These are phyloP conservation scores for Phyllosticta citriasiana DNA, from an alignment of 2,329 filamentous ascomycete genomes.

Conservation along the genomic window DNA sequence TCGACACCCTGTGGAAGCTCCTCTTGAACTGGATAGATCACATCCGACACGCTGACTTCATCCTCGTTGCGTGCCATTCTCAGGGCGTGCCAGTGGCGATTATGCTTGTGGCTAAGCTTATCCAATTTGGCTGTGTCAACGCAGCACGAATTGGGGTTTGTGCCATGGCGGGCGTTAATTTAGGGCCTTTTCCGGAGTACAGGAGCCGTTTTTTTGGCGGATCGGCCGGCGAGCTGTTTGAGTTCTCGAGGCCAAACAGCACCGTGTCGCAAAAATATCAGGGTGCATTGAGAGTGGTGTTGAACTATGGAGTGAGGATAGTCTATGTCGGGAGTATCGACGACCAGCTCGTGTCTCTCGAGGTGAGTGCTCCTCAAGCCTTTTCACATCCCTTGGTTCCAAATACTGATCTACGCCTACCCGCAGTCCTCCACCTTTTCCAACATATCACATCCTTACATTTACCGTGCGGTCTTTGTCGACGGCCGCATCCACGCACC, in stretches of 20 bases:
- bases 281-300: slow-evolving; percentile 59
- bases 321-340: slow-evolving; percentile 92
- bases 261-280: slow-evolving; percentile 75
- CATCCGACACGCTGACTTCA: slow-evolving; percentile 76
- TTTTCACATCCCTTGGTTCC: neutral
- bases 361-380: slow-evolving; percentile 43
- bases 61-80: slow-evolving; percentile 87
- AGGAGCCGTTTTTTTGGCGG: slow-evolving; percentile 82
- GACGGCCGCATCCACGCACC: slow-evolving; percentile 86
- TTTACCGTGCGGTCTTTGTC: slow-evolving; percentile 91
- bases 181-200: slow-evolving; percentile 88
- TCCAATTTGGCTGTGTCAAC: slow-evolving; percentile 77
- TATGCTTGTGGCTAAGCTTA: slow-evolving; percentile 86
- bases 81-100: slow-evolving; percentile 91
- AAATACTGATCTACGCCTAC: neutral
- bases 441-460: slow-evolving; percentile 78
- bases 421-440: slow-evolving; percentile 71
- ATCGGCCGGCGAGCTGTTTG: slow-evolving; percentile 78
- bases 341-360: slow-evolving; percentile 88
- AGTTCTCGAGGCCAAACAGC: slow-evolving; percentile 76
- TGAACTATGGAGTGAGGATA: slow-evolving; percentile 71
- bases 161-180: slow-evolving; percentile 80
- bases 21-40: slow-evolving; percentile 91
- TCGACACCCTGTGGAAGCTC: slow-evolving; percentile 88
- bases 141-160: slow-evolving; percentile 74